Evolutionary conservation across 257 asterid genomes (phyloP), one percentile per base, ranked within the genome.

Genomic region (Solanum lycopersicoides): DNA sequence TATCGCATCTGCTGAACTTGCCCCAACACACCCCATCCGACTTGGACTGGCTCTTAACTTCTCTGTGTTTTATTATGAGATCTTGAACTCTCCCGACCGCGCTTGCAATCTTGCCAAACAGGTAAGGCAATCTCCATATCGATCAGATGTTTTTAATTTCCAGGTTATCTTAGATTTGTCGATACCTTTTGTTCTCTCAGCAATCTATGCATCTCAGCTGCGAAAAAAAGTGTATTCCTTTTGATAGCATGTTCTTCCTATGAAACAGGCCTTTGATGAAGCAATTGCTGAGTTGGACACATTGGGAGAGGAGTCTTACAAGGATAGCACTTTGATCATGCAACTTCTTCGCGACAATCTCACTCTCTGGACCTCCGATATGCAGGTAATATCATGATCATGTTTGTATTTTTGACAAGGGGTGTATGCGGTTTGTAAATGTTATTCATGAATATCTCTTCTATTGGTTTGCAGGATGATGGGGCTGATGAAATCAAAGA

Each of bases 301-400:
- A 50, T 93, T 94, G 15, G 98, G 99, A 87, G 99, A 96, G 92
- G 99, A 96, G 89, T 96, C 99, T 79, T 96, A 96, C 96, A 96
- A 96, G 87, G 99, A 96, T 82, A 96, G 98, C 96, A 96, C 99
- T 86, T 90, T 96, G 89, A 95, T 95, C 87, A 95, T 95, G 98
- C 98, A 95, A 89, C 98, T 95, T 92, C 98, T 94, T 72, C 95
- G 98, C 4, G 98, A 95, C 90, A 95, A 95, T 89, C 98, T 95
- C 88, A 95, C 98, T 83, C 91, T 95, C 12, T 95, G 98, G 98
- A 94, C 98, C 23, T 95, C 98, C 34, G 98, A 95, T 79, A 93
- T 93, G 97, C 97, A 93, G 97, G 98, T 95, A 91, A n/a, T 68
- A 28, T 68, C 87, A 7, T 37, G 21, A 53, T 28, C 83, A 39